phyloP scores from a whole-genome alignment of 2,329 filamentous ascomycete genomes.

The Celoporthe dispersa region DNA sequence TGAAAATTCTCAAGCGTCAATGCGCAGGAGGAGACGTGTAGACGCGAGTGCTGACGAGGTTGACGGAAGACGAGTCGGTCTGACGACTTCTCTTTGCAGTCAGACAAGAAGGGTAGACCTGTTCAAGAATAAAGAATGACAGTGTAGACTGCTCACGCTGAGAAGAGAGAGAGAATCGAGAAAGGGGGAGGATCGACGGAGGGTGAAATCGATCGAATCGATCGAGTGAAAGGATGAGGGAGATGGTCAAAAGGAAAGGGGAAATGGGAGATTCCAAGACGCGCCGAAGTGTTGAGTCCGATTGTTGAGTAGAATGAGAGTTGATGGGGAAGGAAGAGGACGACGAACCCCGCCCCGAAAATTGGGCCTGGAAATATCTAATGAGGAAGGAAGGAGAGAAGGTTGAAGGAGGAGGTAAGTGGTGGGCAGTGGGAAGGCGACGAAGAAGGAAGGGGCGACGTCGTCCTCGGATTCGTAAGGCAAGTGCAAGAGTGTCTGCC shows the following conservation, averaged over 20 bases:
- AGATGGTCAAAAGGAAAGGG: conserved; percentile 2
- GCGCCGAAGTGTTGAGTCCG: conserved; percentile 20
- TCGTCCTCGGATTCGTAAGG: not conserved
- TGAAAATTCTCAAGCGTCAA: conserved; percentile 27
- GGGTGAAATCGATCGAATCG: not conserved
- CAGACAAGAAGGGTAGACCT: not conserved
- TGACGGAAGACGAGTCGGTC: not conserved
- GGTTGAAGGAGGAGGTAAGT: not conserved
- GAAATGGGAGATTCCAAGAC: conserved; percentile 20
- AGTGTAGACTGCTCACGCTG: conserved; percentile 14
- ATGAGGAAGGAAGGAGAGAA: conserved; percentile 25
- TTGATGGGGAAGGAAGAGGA: conserved; percentile 5
- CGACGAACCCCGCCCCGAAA: not conserved
- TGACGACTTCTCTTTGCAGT: not conserved
- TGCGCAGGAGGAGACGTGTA: not conserved
- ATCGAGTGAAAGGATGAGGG: conserved; percentile 14
- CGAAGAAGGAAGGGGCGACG: conserved; percentile 26
- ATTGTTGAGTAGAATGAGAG: conserved; percentile 21
- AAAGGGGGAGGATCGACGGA: not conserved
- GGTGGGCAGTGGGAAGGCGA: conserved; percentile 10
- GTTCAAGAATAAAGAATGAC: conserved; percentile 26
- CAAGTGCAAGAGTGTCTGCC: conserved; percentile 4
- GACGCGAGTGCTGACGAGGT: not conserved
- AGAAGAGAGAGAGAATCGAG: not conserved
- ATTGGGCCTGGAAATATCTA: not conserved